These are phyloP conservation scores for Microdochium trichocladiopsis DNA, from an alignment of 2,329 filamentous ascomycete species.

Conservation along the genomic window DNA sequence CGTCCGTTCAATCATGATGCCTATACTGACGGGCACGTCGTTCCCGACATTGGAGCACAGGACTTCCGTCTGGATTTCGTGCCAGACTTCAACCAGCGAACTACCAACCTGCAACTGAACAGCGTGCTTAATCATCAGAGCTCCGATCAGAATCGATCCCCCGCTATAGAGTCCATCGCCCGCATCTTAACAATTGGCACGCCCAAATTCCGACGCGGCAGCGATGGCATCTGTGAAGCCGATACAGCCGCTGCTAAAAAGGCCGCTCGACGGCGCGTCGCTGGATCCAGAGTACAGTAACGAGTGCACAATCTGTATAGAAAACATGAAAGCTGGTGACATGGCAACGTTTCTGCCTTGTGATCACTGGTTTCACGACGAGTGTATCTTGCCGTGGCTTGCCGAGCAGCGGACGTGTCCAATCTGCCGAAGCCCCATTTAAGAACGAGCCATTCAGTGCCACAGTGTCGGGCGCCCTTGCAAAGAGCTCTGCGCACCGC, in stretches of 20 bases:
- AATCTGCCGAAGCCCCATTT: slow-evolving; percentile 62
- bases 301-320: slow-evolving; percentile 95
- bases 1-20: neutral
- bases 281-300: slow-evolving; percentile 58
- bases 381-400: slow-evolving; percentile 78
- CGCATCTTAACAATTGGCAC: slow-evolving; percentile 73
- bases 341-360: slow-evolving; percentile 77
- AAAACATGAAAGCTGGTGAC: slow-evolving; percentile 65
- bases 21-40: slow-evolving; percentile 8
- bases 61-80: slow-evolving; percentile 24
- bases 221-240: slow-evolving; percentile 72
- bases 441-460: slow-evolving; percentile 15
- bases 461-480: neutral
- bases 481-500: neutral
- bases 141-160: slow-evolving; percentile 72
- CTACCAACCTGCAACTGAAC: slow-evolving; percentile 24
- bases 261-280: slow-evolving; percentile 63
- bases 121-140: slow-evolving; percentile 42
- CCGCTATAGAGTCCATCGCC: slow-evolving; percentile 85
- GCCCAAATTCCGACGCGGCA: slow-evolving; percentile 68
- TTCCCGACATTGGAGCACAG: slow-evolving; percentile 8
- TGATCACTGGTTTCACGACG: slow-evolving; percentile 87
- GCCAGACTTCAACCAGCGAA: slow-evolving; percentile 40
- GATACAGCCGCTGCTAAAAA: slow-evolving; percentile 67
- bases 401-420: slow-evolving; percentile 90